Evolutionary conservation across 257 asterid species (phyloP).

Genomic region (Fraxinus anomala): DNA sequence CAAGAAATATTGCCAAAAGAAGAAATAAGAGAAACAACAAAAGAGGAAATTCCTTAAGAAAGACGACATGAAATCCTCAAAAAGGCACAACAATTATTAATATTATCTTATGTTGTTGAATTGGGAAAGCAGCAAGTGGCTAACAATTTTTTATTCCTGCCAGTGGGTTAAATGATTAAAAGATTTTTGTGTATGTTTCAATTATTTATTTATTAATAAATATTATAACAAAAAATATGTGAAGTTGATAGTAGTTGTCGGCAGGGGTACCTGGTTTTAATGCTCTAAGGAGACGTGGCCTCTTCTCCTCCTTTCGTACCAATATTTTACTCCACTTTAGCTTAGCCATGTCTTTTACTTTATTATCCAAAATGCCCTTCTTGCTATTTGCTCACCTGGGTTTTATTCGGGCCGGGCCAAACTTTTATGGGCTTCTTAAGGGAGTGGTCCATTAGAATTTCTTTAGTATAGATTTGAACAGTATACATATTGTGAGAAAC

Average conservation of each 20-base stretch:
- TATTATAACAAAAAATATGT: conserved; percentile 4
- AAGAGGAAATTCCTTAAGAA: not conserved
- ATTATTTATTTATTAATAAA: conserved; percentile 8
- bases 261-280: conserved; percentile 83
- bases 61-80: not conserved
- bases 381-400: not conserved
- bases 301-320: conserved; percentile 56
- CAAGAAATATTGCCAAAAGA: conserved; percentile 21
- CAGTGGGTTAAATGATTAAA: conserved; percentile 37
- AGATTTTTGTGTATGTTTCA: not conserved
- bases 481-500: too few species aligned
- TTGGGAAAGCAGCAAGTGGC: not conserved
- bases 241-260: conserved; percentile 54
- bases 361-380: conserved; percentile 44
- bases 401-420: conserved; percentile 23
- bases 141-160: conserved; percentile 17
- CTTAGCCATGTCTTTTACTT: conserved; percentile 20
- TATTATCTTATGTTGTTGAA: conserved; percentile 3
- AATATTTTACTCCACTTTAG: conserved; percentile 18
- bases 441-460: not conserved
- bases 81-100: not conserved
- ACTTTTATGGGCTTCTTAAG: not conserved
- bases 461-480: too few species aligned
- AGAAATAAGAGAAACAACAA: conserved; percentile 30
- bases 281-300: conserved; percentile 68